Evolutionary conservation across 1,139 yeast genomes (phyloP), one percentile per base, ranked within the genome.

Genomic region (Magnusiomyces magnusii): DNA sequence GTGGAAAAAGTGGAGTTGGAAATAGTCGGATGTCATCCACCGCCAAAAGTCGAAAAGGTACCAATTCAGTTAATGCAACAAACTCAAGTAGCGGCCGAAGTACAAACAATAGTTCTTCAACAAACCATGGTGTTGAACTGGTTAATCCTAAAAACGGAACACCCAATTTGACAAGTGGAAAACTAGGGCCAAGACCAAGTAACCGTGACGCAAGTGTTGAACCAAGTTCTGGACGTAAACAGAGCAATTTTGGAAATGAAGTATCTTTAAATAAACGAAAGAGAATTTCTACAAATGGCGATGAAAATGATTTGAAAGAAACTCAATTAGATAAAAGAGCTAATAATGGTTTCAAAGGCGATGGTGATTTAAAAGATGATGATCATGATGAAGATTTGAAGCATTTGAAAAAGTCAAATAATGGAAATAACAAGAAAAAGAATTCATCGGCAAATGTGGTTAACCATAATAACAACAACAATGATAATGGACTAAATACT

Each of bases 1-100:
- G n/a, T 23, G 52, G 47, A 2, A 3, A 34, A 5, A 54, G 57
- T 25, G 58, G 53, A 19, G 44, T n/a, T 3, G 19, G 19, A 39
- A 39, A 39, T 39, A 23, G 57, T 13, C 41, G 68, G 65, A 56
- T 58, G 19, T 42, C 47, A 5, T 17, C 52, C n/a, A 44, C 56
- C 3, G 34, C 42, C 47, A 57, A 57, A 41, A 50, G 58, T 39
- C 54, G 59, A 13, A 58, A 62, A 25, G 56, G 58, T 3, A 51
- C 54, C 25, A 55, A 54, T 47, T 47, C 49, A 19, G 23, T 57
- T 53, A 56, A 39, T 3, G 47, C n/a, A 19, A 19, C 13, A 21
- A 23, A 5, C 31, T 25, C n/a, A 15, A 19, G 10, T 23, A 47
- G 17, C 19, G 54, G 54, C 2, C 15, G 54, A 15, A 51, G 28